Evolutionary conservation across 2,329 filamentous ascomycete genomes (phyloP).

Genomic region (Trichoderma sp.): DNA sequence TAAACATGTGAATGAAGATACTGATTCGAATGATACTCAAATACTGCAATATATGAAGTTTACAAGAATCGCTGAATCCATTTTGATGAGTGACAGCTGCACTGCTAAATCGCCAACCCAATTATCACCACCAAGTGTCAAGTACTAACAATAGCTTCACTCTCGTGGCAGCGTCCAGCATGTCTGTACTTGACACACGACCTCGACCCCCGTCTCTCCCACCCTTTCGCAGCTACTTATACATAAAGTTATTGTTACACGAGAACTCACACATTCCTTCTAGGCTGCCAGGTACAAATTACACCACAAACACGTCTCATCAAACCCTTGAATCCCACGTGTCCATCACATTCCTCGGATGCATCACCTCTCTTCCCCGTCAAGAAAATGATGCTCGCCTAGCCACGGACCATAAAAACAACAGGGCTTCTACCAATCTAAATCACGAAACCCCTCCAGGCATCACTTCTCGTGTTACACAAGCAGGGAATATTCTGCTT

Average conservation of each 20-base stretch:
- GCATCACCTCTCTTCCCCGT: constrained; percentile 1
- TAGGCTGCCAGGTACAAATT: not conserved
- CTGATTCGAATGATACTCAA: not conserved
- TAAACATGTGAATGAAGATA: not conserved
- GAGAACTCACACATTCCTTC: not conserved
- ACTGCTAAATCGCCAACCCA: not conserved
- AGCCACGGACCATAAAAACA: not conserved
- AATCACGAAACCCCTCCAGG: not conserved
- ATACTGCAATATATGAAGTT: not conserved
- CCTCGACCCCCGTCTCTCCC: not conserved
- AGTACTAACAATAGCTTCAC: not conserved
- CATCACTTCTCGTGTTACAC: not conserved
- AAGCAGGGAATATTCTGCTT: not conserved
- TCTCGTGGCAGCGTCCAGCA: not conserved
- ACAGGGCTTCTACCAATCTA: constrained; percentile 9
- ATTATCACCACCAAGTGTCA: not conserved
- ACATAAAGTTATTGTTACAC: not conserved
- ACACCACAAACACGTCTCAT: not conserved
- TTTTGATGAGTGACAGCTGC: not conserved
- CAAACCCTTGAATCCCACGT: not conserved
- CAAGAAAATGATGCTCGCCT: not conserved
- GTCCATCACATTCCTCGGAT: not conserved
- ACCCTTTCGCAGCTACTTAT: not conserved
- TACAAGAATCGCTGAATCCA: not conserved
- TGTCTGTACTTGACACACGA: not conserved